A percentile compares a stretch with the other conserved stretches of the same genome.
phyloP scores from a whole-genome alignment of 441 rosid species.

The Manihot esculenta region DNA sequence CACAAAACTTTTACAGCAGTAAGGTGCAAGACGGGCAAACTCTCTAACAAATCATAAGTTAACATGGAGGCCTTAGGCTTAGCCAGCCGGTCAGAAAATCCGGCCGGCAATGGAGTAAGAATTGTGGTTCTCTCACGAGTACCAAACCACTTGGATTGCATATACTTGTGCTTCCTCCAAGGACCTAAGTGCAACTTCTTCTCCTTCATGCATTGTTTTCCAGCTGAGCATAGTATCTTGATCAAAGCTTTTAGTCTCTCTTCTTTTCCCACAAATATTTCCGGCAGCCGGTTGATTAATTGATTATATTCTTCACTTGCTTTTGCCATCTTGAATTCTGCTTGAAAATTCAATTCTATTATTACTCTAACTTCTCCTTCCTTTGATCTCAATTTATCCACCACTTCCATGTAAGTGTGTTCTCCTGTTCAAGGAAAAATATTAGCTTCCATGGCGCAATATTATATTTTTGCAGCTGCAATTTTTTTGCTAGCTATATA shows the following conservation, averaged over 20 bases:
- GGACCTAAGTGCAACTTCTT: conserved; percentile 85
- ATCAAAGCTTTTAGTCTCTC: conserved; percentile 64
- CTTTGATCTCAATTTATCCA: conserved; percentile 47
- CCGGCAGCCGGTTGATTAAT: conserved; percentile 49
- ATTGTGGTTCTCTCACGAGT: conserved; percentile 36
- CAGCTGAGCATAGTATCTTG: conserved; percentile 67
- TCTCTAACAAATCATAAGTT: conserved; percentile 46
- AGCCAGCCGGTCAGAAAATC: conserved; percentile 23
- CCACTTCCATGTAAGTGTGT: conserved; percentile 67
- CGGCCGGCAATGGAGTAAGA: conserved; percentile 25
- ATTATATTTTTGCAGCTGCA: no score
- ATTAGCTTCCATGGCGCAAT: no score
- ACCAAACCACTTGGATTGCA: conserved; percentile 89
- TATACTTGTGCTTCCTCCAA: conserved; percentile 86
- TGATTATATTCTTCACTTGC: conserved; percentile 60
- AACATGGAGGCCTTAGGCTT: conserved; percentile 55
- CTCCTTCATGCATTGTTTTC: conserved; percentile 79
- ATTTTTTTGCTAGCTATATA: no score
- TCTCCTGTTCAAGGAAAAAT: conserved; percentile 42
- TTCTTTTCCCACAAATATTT: conserved; percentile 65
- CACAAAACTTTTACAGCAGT: conserved; percentile 46
- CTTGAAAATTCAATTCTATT: conserved; percentile 69
- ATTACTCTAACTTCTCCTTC: conserved; percentile 57
- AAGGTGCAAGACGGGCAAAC: conserved; percentile 33
- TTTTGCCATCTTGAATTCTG: conserved; percentile 79